Evolutionary conservation across 78 protist genomes (phyloP).

Genomic region (Dictyostelium intermedium): DNA sequence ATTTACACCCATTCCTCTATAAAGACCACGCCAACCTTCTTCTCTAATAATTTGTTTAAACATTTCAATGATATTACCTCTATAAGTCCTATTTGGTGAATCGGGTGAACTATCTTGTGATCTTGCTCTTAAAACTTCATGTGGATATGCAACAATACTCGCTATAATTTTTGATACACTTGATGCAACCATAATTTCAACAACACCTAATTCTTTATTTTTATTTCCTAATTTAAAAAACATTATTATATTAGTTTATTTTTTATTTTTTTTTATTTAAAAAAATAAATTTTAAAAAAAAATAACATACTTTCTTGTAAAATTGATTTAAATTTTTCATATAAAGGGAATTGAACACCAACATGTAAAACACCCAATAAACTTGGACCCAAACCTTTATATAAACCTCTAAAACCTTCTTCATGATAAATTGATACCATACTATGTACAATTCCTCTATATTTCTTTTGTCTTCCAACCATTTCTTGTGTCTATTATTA

Average conservation of each 20-base stretch:
- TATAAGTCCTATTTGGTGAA: conserved; percentile 22
- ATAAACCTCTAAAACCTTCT: conserved; percentile 84
- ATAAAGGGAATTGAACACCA: conserved; percentile 91
- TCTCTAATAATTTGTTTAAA: conserved; percentile 37
- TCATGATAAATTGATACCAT: conserved; percentile 55
- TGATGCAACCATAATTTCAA: conserved; percentile 80
- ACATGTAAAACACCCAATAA: conserved; percentile 89
- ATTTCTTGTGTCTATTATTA: conserved; percentile 57
- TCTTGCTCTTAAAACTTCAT: conserved; percentile 88
- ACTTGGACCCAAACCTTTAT: conserved; percentile 87
- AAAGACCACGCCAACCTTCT: conserved; percentile 86
- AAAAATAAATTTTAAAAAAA: not conserved
- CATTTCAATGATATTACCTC: conserved; percentile 14
- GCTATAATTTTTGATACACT: conserved; percentile 83
- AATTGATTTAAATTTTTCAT: conserved; percentile 78
- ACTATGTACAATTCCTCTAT: conserved; percentile 53
- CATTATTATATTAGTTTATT: too few species aligned
- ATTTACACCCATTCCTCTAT: conserved; percentile 89
- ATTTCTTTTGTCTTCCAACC: conserved; percentile 44
- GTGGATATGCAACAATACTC: conserved; percentile 88
- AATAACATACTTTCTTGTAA: not conserved
- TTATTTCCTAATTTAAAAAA: not conserved
- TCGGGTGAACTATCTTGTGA: conserved; percentile 75
- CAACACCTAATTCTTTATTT: not conserved
- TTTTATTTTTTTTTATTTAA: too few species aligned